Percentiles rank a stretch among this genome's conserved stretches.
Conservation (phyloP, 2,329 filamentous ascomycete species). For the Sarocladium oryzae region DNA sequence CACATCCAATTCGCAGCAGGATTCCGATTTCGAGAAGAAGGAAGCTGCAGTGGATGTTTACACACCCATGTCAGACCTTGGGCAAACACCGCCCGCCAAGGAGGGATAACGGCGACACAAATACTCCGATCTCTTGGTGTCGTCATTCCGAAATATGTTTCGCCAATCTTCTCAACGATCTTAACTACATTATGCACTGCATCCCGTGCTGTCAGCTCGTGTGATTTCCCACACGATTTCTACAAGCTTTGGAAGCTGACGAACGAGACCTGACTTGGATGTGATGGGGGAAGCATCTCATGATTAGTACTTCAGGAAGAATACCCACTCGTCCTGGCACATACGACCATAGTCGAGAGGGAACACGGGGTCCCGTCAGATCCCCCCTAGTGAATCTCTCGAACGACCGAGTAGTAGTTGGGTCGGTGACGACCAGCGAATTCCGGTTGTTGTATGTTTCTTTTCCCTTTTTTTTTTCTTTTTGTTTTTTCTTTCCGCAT, state of each 20-base stretch:
- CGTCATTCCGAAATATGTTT: too few relatives aligned
- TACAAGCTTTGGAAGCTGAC: too few relatives aligned
- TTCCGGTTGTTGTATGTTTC: constrained; percentile 10
- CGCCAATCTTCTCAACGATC: too few relatives aligned
- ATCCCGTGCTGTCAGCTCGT: too few relatives aligned
- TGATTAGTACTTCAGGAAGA: too few relatives aligned
- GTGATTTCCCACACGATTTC: too few relatives aligned
- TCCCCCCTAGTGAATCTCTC: constrained; percentile 31
- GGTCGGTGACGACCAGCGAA: not conserved
- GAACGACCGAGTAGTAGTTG: constrained; percentile 11
- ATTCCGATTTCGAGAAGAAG: constrained; percentile 1
- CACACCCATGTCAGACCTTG: constrained; percentile 6
- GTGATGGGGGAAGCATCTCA: too few relatives aligned
- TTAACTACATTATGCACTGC: too few relatives aligned
- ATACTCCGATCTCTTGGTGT: too few relatives aligned
- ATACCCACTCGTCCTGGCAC: not conserved
- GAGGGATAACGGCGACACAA: constrained; percentile 2
- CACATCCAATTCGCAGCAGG: not conserved
- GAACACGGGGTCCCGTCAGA: constrained; percentile 22
- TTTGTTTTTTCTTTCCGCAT: not conserved
- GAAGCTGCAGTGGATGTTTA: not conserved
- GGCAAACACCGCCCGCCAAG: constrained; percentile 1
- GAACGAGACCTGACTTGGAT: too few relatives aligned
- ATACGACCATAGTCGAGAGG: not conserved
- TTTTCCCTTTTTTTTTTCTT: constrained; percentile 10